Percentiles rank a stretch among this genome's conserved stretches.
phyloP scores from a whole-genome alignment of 257 asterid genomes.

The Solanum bulbocastanum region DNA sequence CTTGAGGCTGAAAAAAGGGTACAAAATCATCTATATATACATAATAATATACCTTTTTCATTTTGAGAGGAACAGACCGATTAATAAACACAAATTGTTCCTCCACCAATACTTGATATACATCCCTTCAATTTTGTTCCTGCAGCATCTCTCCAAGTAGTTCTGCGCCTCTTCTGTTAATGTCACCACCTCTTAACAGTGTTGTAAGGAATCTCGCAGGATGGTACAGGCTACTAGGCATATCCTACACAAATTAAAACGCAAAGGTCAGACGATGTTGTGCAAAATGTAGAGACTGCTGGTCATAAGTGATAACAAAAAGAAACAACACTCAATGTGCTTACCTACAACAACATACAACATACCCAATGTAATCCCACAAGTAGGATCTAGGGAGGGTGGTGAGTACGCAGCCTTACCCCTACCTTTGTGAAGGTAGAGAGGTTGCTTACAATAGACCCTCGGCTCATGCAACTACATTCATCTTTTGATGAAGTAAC shows the following conservation, averaged over 20 bases:
- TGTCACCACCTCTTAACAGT: constrained; percentile 66
- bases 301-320: neutral
- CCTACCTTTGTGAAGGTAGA: neutral
- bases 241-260: constrained; percentile 37
- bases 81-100: neutral
- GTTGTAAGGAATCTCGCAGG: constrained; percentile 72
- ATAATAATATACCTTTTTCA: neutral
- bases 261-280: neutral
- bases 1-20: neutral
- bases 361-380: neutral
- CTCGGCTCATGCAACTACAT: neutral
- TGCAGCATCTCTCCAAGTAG: constrained; percentile 92
- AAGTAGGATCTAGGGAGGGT: neutral
- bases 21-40: neutral
- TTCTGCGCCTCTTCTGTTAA: constrained; percentile 74
- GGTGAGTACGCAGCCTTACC: neutral
- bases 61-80: neutral
- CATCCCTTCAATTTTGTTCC: constrained; percentile 51
- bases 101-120: constrained; percentile 9
- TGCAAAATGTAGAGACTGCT: neutral
- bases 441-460: neutral
- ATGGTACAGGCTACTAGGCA: constrained; percentile 45
- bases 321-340: neutral
- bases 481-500: neutral
- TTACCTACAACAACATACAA: neutral